Conservation (phyloP, 257 asterid genomes). For the Solanum virginianum region DNA sequence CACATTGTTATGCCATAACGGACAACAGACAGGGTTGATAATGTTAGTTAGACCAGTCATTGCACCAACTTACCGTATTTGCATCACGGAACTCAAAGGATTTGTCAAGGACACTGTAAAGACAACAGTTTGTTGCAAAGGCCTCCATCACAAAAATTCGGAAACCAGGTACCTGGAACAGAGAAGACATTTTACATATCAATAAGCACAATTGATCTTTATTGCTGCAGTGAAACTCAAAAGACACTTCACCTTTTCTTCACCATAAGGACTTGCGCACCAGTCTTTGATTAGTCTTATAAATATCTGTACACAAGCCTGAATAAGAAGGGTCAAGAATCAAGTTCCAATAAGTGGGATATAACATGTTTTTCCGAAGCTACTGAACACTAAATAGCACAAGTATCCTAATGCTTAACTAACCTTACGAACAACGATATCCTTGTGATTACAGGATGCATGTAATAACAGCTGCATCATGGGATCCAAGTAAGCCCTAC, state of each 20-base stretch:
- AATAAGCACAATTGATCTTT: neutral
- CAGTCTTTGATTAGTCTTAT: conserved; percentile 86
- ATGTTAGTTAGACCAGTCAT: neutral
- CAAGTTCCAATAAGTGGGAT: neutral
- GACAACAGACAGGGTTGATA: neutral
- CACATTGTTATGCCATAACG: neutral
- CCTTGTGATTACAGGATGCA: conserved; percentile 77
- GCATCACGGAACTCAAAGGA: conserved; percentile 91
- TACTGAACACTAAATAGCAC: neutral
- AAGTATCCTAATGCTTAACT: neutral
- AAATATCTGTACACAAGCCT: conserved; percentile 90
- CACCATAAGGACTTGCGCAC: conserved; percentile 51
- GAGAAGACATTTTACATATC: conserved; percentile 4
- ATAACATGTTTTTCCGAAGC: neutral
- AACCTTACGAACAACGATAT: conserved; percentile 66
- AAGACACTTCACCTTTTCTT: conserved; percentile 49
- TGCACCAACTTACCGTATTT: conserved; percentile 61
- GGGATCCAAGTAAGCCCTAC: conserved; percentile 43
- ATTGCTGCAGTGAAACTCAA: neutral
- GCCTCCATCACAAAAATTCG: conserved; percentile 57
- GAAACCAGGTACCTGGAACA: conserved; percentile 89
- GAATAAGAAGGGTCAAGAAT: conserved; percentile 4
- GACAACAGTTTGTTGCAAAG: conserved; percentile 76
- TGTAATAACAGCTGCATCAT: conserved; percentile 75
- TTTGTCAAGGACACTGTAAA: conserved; percentile 85